Evolutionary conservation across 345 rosid genomes (phyloP).

Genomic region (Rhodomyrtus tomentosa): DNA sequence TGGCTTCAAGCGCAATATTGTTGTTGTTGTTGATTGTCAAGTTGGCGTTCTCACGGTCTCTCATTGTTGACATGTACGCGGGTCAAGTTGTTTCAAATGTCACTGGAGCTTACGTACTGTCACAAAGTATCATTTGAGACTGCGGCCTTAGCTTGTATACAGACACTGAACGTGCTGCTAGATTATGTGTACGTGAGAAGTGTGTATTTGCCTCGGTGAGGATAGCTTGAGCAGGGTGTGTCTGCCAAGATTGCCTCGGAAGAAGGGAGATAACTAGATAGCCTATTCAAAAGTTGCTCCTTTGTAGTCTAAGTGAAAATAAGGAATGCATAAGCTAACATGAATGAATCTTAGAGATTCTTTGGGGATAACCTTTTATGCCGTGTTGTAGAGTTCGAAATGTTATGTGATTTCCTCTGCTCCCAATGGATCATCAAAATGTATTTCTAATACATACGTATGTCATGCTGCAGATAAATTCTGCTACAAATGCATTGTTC

Average conservation of each 20-base stretch:
- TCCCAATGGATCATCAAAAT: neutral
- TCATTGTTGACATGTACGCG: neutral
- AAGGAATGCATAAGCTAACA: neutral
- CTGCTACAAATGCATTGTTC: constrained; percentile 69
- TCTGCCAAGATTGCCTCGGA: neutral
- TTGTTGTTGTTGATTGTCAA: neutral
- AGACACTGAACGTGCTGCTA: neutral
- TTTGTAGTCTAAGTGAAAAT: neutral
- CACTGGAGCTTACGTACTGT: neutral
- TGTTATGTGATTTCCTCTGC: neutral
- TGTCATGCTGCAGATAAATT: constrained; percentile 59
- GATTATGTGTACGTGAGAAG: neutral
- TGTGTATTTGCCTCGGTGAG: neutral
- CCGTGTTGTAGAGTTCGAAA: neutral
- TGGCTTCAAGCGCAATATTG: neutral
- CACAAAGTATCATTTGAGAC: neutral
- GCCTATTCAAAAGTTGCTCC: neutral
- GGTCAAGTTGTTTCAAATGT: neutral
- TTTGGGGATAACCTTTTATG: neutral
- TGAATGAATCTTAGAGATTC: rapidly evolving
- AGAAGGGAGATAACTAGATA: neutral
- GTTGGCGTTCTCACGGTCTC: neutral
- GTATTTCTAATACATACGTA: neutral
- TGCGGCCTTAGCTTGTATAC: neutral
- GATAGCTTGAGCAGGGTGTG: neutral